These are phyloP conservation scores for Neurospora sp. DNA, from an alignment of 495 filamentous ascomycete genomes.

Conservation along the genomic window DNA sequence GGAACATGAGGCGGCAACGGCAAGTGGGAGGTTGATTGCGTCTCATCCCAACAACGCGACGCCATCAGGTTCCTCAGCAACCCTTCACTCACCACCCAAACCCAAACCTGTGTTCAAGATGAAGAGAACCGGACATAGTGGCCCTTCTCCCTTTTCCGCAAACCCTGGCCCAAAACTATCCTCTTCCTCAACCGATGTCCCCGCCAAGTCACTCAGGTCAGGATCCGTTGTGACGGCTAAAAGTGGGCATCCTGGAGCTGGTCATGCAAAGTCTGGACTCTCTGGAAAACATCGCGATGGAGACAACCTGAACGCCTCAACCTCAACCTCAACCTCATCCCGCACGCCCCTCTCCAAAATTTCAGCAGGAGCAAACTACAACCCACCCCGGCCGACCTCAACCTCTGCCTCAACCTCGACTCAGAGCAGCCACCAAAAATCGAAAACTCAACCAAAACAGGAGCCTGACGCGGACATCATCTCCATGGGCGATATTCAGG, in stretches of 20 bases:
- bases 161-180: neutral
- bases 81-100: neutral
- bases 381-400: neutral
- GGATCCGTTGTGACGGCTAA: neutral
- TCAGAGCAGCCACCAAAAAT: neutral
- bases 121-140: conserved; percentile 9
- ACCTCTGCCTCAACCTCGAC: neutral
- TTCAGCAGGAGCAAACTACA: neutral
- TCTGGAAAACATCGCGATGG: conserved; percentile 1
- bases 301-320: neutral
- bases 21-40: neutral
- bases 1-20: neutral
- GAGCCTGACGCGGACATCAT: neutral
- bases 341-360: neutral
- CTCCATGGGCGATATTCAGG: neutral
- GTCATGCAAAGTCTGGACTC: neutral
- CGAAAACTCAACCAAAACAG: neutral
- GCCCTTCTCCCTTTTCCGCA: conserved; percentile 3
- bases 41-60: neutral
- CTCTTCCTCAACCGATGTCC: neutral
- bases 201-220: conserved; percentile 8
- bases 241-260: neutral
- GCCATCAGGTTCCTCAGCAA: neutral
- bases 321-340: neutral
- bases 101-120: conserved; percentile 11